phyloP scores from a whole-genome alignment of 1,284 basidiomycete genomes.

The Rhodotorula sp. region DNA sequence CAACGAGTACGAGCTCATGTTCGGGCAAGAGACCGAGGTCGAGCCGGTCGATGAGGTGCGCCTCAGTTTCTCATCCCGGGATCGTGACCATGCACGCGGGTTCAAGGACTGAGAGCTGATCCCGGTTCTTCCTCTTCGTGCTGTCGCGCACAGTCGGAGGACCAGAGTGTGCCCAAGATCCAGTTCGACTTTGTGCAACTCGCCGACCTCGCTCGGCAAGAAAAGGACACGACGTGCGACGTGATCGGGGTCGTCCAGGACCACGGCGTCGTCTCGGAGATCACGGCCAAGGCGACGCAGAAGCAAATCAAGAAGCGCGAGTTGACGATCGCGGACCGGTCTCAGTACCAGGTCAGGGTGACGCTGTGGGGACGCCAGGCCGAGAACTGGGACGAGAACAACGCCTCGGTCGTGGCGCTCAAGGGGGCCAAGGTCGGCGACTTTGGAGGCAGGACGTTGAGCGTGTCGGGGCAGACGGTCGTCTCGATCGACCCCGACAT shows the following conservation, averaged over 20 bases:
- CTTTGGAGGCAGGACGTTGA: conserved; percentile 84
- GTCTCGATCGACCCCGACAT: conserved; percentile 88
- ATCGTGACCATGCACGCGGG: conserved; percentile 17
- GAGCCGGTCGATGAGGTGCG: conserved; percentile 54
- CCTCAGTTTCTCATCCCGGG: no score
- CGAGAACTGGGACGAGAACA: conserved; percentile 59
- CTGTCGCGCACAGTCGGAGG: conserved; percentile 53
- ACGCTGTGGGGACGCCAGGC: conserved; percentile 97
- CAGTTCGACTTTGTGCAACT: conserved; percentile 81
- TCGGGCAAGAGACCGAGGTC: conserved; percentile 80
- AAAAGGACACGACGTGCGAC: conserved; percentile 73
- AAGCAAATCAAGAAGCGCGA: conserved; percentile 85
- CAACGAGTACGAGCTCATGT: conserved; percentile 90
- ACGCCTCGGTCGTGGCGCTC: conserved; percentile 70
- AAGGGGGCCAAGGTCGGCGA: conserved; percentile 94
- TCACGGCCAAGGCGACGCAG: conserved; percentile 69
- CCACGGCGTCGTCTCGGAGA: conserved; percentile 63
- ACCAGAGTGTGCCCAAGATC: conserved; percentile 68
- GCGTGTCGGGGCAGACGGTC: conserved; percentile 64
- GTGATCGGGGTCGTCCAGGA: conserved; percentile 83
- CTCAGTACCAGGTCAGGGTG: conserved; percentile 73
- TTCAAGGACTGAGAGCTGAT: background rate
- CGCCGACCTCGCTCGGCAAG: conserved; percentile 60
- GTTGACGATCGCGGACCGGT: conserved; percentile 80
- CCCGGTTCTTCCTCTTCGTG: background rate